phyloP scores from a whole-genome alignment of 1,284 basidiomycete species.

The Phellinidium pouzarii region DNA sequence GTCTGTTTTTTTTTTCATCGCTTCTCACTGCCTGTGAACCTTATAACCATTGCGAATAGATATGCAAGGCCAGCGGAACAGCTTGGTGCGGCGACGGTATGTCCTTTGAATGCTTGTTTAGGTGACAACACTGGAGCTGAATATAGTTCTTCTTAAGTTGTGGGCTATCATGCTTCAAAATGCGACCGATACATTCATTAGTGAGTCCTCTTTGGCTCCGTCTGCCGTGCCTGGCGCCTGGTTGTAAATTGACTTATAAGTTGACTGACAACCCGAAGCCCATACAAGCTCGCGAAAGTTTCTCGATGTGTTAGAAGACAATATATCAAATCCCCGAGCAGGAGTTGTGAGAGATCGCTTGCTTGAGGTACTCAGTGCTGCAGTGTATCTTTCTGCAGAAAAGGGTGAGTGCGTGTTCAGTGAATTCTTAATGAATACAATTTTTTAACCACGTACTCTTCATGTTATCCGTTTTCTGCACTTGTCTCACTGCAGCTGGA shows the following conservation, averaged over 20 bases:
- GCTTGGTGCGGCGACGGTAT: constrained; percentile 61
- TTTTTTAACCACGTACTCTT: neutral
- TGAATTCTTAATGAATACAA: neutral
- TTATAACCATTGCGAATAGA: constrained; percentile 28
- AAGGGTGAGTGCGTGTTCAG: constrained; percentile 30
- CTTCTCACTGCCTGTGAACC: neutral
- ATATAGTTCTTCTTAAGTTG: constrained; percentile 37
- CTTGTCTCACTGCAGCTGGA: neutral
- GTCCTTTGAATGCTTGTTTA: constrained; percentile 25
- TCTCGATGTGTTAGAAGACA: constrained; percentile 64
- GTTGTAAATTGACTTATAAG: neutral
- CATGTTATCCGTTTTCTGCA: neutral
- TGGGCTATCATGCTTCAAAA: constrained; percentile 82
- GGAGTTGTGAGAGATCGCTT: constrained; percentile 70
- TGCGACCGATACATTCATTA: constrained; percentile 54
- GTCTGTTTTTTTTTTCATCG: constrained; percentile 32
- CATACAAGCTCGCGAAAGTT: constrained; percentile 73
- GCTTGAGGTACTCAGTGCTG: constrained; percentile 65
- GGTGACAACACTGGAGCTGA: constrained; percentile 4
- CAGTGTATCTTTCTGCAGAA: constrained; percentile 52
- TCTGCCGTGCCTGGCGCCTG: neutral
- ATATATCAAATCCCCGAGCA: constrained; percentile 50
- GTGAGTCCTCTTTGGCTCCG: constrained; percentile 14
- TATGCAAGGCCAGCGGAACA: constrained; percentile 66
- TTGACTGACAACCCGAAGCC: constrained; percentile 22